These are phyloP conservation scores for Monosporascus sp. DNA, from an alignment of 2,329 filamentous ascomycete genomes.

Conservation along the genomic window DNA sequence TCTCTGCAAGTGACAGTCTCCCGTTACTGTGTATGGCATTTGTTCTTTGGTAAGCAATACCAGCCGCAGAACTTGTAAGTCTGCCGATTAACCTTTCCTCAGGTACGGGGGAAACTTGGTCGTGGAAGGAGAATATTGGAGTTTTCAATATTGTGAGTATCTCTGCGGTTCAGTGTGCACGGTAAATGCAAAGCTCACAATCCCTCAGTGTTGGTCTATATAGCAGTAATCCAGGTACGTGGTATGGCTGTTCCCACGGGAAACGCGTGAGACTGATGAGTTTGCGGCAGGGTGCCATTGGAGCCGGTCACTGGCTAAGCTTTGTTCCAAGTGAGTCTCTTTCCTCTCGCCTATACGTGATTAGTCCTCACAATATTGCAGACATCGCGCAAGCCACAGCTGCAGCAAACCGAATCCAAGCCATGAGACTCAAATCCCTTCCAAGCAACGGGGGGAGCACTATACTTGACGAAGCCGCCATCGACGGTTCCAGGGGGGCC, in stretches of 20 bases:
- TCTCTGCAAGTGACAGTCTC: constrained; percentile 62
- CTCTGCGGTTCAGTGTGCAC: background rate
- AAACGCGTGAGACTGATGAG: constrained; percentile 1
- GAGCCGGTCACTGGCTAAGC: constrained; percentile 61
- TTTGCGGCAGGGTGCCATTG: constrained; percentile 45
- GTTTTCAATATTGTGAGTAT: constrained; percentile 37
- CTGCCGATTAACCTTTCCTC: constrained; percentile 44
- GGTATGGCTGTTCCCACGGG: background rate
- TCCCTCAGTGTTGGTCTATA: constrained; percentile 49
- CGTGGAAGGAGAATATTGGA: constrained; percentile 41
- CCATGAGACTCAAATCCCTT: constrained; percentile 38
- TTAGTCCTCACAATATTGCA: constrained; percentile 7
- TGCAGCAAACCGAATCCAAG: constrained; percentile 53
- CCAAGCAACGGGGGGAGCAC: constrained; percentile 9
- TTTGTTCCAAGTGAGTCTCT: constrained; percentile 49
- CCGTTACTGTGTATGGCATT: constrained; percentile 27
- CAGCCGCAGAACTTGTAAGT: background rate
- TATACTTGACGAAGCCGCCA: constrained; percentile 29
- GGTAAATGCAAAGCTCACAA: constrained; percentile 4
- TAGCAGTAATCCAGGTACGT: constrained; percentile 55
- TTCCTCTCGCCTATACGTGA: background rate
- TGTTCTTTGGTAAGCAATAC: constrained; percentile 21
- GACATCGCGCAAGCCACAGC: constrained; percentile 53
- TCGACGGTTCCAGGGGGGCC: constrained; percentile 41
- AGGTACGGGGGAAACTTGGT: constrained; percentile 62